These are phyloP conservation scores for Bryopsis sp. DNA, from an alignment of 139 green algal species.

Conservation along the genomic window DNA sequence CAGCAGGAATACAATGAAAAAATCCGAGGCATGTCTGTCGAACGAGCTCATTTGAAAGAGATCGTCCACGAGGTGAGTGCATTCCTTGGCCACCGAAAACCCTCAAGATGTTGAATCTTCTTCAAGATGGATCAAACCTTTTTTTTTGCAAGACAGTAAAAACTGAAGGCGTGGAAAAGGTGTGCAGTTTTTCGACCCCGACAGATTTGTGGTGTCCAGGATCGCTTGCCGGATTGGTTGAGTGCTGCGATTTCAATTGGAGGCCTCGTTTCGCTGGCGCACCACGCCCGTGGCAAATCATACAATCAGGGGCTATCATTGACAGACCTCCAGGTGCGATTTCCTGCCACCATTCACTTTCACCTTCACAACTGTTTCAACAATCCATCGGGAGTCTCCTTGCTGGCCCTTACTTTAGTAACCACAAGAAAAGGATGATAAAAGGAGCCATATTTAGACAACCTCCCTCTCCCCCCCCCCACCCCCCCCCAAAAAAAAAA, in stretches of 20 bases:
- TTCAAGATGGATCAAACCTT: background rate
- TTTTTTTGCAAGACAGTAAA: conserved; percentile 6
- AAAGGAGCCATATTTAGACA: too few species aligned
- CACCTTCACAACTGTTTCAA: background rate
- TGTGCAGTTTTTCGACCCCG: background rate
- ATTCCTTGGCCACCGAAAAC: background rate
- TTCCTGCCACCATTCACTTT: background rate
- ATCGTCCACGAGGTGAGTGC: background rate
- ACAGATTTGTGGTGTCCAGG: background rate
- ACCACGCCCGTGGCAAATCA: background rate
- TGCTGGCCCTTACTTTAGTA: background rate
- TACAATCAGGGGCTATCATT: background rate
- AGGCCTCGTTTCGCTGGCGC: background rate
- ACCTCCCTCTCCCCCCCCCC: too few species aligned
- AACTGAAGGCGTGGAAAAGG: background rate
- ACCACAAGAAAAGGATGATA: background rate
- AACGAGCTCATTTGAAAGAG: background rate
- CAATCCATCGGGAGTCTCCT: background rate
- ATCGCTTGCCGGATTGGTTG: background rate
- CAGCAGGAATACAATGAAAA: too few species aligned
- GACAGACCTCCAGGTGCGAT: background rate
- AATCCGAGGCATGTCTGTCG: too few species aligned
- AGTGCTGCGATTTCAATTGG: background rate
- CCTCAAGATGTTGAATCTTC: background rate
- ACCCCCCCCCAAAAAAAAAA: background rate